Conservation (phyloP, 495 filamentous ascomycete species). For the Hyaloscypha bicolor region DNA sequence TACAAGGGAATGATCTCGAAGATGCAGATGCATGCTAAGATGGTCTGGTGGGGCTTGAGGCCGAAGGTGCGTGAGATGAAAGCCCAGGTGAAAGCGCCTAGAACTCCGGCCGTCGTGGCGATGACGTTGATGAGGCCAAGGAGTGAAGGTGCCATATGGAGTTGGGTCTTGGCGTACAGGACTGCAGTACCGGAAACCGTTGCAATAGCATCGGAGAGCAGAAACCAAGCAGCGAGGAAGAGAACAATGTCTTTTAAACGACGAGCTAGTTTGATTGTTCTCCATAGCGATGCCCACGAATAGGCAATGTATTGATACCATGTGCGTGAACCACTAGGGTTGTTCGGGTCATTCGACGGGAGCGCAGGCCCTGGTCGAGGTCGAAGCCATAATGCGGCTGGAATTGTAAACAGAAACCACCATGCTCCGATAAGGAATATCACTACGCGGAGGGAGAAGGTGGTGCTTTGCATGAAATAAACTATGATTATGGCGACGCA, state of each 20-base stretch:
- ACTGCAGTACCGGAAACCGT: constrained; percentile 95
- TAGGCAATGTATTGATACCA: constrained; percentile 66
- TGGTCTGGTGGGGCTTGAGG: constrained; percentile 79
- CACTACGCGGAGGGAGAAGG: constrained; percentile 77
- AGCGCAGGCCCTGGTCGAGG: constrained; percentile 88
- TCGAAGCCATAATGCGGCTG: constrained; percentile 86
- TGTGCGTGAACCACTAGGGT: constrained; percentile 27
- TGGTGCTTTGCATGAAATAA: constrained; percentile 67
- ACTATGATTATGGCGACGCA: constrained; percentile 74
- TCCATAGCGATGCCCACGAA: constrained; percentile 83
- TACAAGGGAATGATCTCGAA: constrained; percentile 95
- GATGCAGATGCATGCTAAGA: constrained; percentile 83
- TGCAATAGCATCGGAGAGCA: constrained; percentile 90
- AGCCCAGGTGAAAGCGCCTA: constrained; percentile 90
- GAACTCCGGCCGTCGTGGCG: constrained; percentile 76
- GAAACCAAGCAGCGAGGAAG: constrained; percentile 91
- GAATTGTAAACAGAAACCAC: constrained; percentile 93
- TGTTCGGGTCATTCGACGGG: constrained; percentile 34
- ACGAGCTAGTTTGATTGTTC: constrained; percentile 76
- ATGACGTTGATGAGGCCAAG: constrained; percentile 95
- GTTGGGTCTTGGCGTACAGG: constrained; percentile 90
- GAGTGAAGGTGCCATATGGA: constrained; percentile 84
- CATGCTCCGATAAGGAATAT: constrained; percentile 88
- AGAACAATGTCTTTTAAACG: constrained; percentile 82
- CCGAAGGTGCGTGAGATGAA: constrained; percentile 66